These are phyloP conservation scores for Aspergillus uvarum DNA, from an alignment of 2,329 filamentous ascomycete genomes.

Conservation along the genomic window DNA sequence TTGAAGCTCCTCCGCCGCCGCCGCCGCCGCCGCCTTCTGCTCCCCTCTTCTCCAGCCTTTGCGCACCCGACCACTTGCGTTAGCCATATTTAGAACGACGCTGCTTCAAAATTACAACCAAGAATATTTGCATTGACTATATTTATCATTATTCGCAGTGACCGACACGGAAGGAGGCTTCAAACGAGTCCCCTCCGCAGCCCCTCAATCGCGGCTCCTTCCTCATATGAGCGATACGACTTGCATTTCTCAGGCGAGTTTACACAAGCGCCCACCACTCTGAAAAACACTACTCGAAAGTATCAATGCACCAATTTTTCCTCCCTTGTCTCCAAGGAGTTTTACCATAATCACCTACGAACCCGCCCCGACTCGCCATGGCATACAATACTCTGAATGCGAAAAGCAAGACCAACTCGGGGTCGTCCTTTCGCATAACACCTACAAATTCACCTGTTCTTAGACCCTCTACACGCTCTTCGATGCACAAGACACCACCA, in stretches of 20 bases:
- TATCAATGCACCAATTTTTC: slow-evolving; percentile 28
- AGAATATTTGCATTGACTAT: neutral
- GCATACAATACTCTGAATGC: slow-evolving; percentile 35
- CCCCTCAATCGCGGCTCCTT: slow-evolving; percentile 7
- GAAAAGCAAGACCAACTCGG: slow-evolving; percentile 38
- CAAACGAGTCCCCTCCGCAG: slow-evolving; percentile 2
- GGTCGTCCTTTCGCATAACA: slow-evolving; percentile 61
- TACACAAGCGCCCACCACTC: neutral
- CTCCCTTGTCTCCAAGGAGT: slow-evolving; percentile 26
- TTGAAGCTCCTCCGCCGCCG: slow-evolving; percentile 7
- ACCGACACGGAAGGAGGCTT: neutral
- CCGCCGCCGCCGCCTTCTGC: slow-evolving; percentile 1
- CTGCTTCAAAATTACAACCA: neutral
- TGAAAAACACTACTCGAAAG: neutral
- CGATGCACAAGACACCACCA: slow-evolving; percentile 47
- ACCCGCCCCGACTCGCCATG: slow-evolving; percentile 30
- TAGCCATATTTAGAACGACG: neutral
- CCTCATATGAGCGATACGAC: slow-evolving; percentile 3
- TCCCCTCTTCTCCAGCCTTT: slow-evolving; percentile 16
- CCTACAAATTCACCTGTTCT: slow-evolving; percentile 74
- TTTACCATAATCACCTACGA: slow-evolving; percentile 24
- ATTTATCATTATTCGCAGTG: neutral
- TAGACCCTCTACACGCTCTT: slow-evolving; percentile 63
- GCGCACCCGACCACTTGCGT: slow-evolving; percentile 8
- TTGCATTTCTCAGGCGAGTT: slow-evolving; percentile 1